Percentiles rank a stretch among this genome's conserved stretches.
Evolutionary conservation across 2,329 filamentous ascomycete species (phyloP).

Genomic region (Fusarium sp.): DNA sequence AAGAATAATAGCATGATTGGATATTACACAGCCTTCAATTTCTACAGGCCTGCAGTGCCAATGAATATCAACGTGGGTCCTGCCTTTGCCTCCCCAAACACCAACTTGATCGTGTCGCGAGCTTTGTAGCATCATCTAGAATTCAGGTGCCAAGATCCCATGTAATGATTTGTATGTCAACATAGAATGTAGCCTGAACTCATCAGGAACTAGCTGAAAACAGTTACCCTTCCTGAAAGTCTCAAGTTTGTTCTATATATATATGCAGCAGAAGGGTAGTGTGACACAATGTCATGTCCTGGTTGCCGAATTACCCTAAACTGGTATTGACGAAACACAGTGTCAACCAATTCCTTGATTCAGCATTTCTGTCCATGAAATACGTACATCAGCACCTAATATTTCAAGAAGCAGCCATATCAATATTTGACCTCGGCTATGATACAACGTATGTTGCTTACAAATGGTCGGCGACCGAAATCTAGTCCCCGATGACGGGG

Average conservation of each 20-base stretch:
- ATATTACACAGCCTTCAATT: no score
- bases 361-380: neutral
- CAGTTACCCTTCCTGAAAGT: neutral
- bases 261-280: neutral
- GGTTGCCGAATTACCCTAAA: neutral
- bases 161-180: fast-evolving
- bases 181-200: fast-evolving
- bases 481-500: neutral
- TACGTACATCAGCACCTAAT: fast-evolving
- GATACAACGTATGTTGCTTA: fast-evolving
- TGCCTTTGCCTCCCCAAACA: fast-evolving
- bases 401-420: no score
- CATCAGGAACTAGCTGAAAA: fast-evolving
- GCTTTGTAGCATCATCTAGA: fast-evolving
- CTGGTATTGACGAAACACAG: fast-evolving
- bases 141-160: no score
- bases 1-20: neutral
- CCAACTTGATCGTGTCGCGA: neutral
- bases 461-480: neutral
- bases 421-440: no score
- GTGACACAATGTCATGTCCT: fast-evolving
- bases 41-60: fast-evolving
- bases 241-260: fast-evolving
- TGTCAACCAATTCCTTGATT: fast-evolving
- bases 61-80: fast-evolving